Evolutionary conservation across 768 basidiomycete species (phyloP), one percentile per base, ranked within the genome.

Genomic region (Termitomyces sp.): DNA sequence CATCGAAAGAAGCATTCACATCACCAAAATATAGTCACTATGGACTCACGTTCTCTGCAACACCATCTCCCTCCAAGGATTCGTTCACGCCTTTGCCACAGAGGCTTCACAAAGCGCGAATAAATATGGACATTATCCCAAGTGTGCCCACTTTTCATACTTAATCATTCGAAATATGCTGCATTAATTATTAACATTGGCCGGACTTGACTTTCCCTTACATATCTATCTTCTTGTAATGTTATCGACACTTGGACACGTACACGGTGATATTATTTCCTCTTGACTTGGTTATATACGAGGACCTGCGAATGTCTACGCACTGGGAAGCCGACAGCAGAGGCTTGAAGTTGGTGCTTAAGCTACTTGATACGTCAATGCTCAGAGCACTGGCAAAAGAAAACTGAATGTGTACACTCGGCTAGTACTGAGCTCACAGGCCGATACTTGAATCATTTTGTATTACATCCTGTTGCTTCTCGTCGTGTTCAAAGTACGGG

Each of bases 1-100:
- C 61, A 11, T 66, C 70, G 36, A 74, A 72, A 55, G 70, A 73
- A 64, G 73, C 71, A 15, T 73, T 71, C 60, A 74, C 73, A 42
- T 70, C 71, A 8, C 68, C 66, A 12, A 70, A 69, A 40, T 69
- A 67, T 62, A 67, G 70, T 53, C 69, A 71, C 51, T 68, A 74
- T 61, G 72, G 72, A 12, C 47, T 73, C 17, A 65, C 68, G 4
- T 72, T 74, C 66, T 59, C 55, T 52, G 62, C 65, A 48, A 65
- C 65, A 9, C 63, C 68, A 47, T 56, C 66, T 38, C 52, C 59
- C 6, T 61, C 66, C 3, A 60, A 42, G 14, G 68, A 66, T 40
- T 63, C 63, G 1, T 60, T 67, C 49, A 59, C 66, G n/a, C 29
- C 54, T 48, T 34, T 66, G 38, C 66, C 65, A 25, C 59, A 54